Percentiles rank a stretch among this genome's conserved stretches.
phyloP scores from a whole-genome alignment of 768 basidiomycete species.

The Boletus tylopilopsis region DNA sequence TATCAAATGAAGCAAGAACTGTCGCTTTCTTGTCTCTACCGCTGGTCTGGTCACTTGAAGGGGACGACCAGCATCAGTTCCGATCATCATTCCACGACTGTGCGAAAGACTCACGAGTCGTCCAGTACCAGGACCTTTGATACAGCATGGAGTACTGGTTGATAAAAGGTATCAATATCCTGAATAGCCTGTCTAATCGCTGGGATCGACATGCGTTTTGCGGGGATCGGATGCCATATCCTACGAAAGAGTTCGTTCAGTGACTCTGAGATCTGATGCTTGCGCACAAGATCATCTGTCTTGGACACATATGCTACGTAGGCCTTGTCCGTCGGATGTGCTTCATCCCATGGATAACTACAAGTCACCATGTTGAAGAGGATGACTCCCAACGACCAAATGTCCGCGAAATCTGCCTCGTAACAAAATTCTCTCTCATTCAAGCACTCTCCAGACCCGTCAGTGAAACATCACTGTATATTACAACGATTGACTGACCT shows the following conservation, averaged over 20 bases:
- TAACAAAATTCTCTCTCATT: slow-evolving; percentile 32
- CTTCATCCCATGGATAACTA: slow-evolving; percentile 17
- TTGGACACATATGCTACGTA: slow-evolving; percentile 3
- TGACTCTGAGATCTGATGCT: slow-evolving; percentile 6
- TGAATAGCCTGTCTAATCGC: slow-evolving; percentile 14
- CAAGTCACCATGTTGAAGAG: slow-evolving; percentile 80
- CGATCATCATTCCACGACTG: too few species aligned
- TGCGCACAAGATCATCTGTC: slow-evolving; percentile 1
- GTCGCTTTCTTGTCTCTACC: slow-evolving; percentile 4
- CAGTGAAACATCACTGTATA: slow-evolving; percentile 1
- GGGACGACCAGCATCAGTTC: neutral
- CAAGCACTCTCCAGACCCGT: slow-evolving; percentile 48
- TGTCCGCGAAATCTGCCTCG: slow-evolving; percentile 37
- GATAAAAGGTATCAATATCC: slow-evolving; percentile 16
- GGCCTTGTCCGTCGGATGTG: neutral
- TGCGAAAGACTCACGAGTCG: slow-evolving; percentile 13
- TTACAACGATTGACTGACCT: slow-evolving; percentile 41
- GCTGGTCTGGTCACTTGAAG: slow-evolving; percentile 11
- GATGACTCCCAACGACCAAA: slow-evolving; percentile 78
- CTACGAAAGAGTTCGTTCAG: slow-evolving; percentile 5
- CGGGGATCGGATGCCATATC: slow-evolving; percentile 15
- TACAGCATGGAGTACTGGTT: too few species aligned
- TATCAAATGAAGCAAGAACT: neutral
- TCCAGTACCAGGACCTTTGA: neutral
- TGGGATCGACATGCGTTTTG: slow-evolving; percentile 15